Percentiles rank a stretch among this genome's conserved stretches.
Evolutionary conservation across 495 filamentous ascomycete genomes (phyloP).

Genomic region (Tuber aestivum): DNA sequence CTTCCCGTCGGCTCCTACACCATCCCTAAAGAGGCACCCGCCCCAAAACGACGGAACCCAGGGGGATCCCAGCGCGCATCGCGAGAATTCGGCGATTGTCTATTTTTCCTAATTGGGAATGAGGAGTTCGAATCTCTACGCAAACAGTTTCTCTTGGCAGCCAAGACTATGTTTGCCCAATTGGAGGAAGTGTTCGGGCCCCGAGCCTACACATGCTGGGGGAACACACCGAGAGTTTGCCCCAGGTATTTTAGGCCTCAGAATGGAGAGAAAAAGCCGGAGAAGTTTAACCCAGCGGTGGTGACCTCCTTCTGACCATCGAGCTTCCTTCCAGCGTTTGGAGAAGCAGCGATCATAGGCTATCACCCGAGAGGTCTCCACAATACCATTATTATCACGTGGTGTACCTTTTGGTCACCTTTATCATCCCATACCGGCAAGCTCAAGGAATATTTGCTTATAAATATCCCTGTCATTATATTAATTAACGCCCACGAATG

Average conservation of each 20-base stretch:
- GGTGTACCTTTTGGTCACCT: too few relatives aligned
- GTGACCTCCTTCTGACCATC: background rate
- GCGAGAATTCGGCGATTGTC: background rate
- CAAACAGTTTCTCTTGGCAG: background rate
- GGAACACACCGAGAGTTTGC: background rate
- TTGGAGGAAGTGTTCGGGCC: background rate
- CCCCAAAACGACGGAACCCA: background rate
- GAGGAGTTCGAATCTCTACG: background rate
- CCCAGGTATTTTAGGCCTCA: background rate
- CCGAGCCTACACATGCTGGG: background rate
- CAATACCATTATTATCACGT: background rate
- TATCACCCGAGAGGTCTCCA: background rate
- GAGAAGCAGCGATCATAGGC: background rate
- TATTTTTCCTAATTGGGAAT: background rate
- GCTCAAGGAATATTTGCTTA: background rate
- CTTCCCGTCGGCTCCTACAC: background rate
- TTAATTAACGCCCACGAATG: background rate
- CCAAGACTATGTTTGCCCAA: background rate
- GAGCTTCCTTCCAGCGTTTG: background rate
- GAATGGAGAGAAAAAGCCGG: background rate
- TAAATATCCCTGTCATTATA: background rate
- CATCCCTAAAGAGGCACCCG: background rate
- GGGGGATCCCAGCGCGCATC: background rate
- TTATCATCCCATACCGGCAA: background rate
- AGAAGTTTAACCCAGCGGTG: background rate